These are phyloP conservation scores for Myxozyma sirexii DNA, from an alignment of 805 yeast genomes.

Conservation along the genomic window DNA sequence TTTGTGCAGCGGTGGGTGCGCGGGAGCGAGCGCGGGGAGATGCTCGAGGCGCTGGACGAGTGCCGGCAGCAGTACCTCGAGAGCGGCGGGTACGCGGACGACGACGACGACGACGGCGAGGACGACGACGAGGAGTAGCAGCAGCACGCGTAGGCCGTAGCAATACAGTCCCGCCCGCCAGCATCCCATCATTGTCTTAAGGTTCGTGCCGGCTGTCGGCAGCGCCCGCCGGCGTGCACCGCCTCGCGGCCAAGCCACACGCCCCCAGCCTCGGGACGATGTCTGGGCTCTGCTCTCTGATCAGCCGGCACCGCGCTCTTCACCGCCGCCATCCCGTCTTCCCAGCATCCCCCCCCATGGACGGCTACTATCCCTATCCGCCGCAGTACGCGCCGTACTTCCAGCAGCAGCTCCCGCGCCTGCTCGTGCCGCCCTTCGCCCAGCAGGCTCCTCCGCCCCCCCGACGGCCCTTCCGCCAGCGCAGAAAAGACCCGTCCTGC, in stretches of 20 bases:
- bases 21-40: constrained; percentile 11
- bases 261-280: too few relatives aligned
- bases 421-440: not conserved
- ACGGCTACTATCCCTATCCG: constrained; percentile 8
- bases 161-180: too few relatives aligned
- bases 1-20: constrained; percentile 9
- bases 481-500: constrained; percentile 41
- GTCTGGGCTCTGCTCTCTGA: not conserved
- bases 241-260: too few relatives aligned
- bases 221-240: constrained; percentile 6
- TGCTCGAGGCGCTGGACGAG: constrained; percentile 10
- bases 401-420: constrained; percentile 4
- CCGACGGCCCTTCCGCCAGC: constrained; percentile 38
- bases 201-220: constrained; percentile 10
- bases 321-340: not conserved
- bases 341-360: not conserved
- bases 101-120: not conserved
- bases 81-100: not conserved
- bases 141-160: too few relatives aligned
- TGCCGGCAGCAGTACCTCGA: not conserved
- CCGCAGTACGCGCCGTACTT: constrained; percentile 3
- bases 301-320: too few relatives aligned
- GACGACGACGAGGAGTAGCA: not conserved
- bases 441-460: not conserved
- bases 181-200: not conserved